Conservation (phyloP, 306 rosid genomes). For the Astragalus glycyphyllos region DNA sequence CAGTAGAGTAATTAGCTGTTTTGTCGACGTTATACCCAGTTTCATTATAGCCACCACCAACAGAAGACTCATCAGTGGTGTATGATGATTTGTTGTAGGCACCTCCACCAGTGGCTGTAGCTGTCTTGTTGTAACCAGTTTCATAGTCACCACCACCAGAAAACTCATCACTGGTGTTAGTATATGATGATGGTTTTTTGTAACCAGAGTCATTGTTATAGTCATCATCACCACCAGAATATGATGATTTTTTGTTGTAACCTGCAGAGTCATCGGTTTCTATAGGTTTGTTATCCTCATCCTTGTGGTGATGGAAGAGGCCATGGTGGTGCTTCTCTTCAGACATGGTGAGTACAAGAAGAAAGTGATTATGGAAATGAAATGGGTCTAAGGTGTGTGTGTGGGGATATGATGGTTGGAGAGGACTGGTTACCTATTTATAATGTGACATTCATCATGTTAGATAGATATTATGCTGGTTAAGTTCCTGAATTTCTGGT, state of each 20-base stretch:
- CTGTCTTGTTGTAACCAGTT: conserved; percentile 18
- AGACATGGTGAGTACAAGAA: conserved; percentile 50
- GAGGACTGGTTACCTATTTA: conserved; percentile 39
- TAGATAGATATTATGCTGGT: background rate
- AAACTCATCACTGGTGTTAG: conserved; percentile 5
- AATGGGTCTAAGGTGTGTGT: no score
- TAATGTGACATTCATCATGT: conserved; percentile 35
- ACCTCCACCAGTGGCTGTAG: background rate
- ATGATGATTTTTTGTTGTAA: conserved; percentile 41
- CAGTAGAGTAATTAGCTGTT: background rate
- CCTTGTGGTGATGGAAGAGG: conserved; percentile 61
- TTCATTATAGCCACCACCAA: conserved; percentile 37
- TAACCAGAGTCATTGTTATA: conserved; percentile 1
- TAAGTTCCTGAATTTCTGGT: conserved; percentile 32
- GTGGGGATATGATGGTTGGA: conserved; percentile 15
- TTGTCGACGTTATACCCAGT: conserved; percentile 6
- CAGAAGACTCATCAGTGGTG: background rate
- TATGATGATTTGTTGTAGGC: no score
- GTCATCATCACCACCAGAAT: background rate
- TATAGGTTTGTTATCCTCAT: conserved; percentile 37
- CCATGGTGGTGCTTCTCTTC: conserved; percentile 58
- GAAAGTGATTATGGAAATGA: no score
- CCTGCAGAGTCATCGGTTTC: conserved; percentile 8
- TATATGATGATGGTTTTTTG: conserved; percentile 32
- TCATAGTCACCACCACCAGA: conserved; percentile 36